These are phyloP conservation scores for Platanus orientalis DNA, from an alignment of 164 flowering plant species.

Conservation along the genomic window DNA sequence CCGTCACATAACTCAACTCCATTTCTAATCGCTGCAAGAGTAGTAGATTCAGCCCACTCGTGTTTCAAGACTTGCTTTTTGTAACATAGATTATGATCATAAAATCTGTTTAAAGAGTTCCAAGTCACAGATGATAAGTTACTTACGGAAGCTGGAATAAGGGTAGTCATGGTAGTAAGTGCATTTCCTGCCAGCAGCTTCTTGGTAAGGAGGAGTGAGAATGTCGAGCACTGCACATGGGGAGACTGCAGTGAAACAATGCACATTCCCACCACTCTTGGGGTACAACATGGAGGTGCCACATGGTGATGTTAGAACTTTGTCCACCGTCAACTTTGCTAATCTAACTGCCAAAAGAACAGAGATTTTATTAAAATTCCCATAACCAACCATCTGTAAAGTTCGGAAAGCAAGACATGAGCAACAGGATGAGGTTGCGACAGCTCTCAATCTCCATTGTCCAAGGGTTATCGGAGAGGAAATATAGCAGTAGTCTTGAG, in stretches of 20 bases:
- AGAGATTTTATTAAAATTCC: background rate
- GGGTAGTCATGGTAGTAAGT: constrained; percentile 85
- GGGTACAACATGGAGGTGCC: constrained; percentile 70
- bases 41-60: background rate
- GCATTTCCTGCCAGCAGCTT: constrained; percentile 74
- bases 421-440: background rate
- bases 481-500: no score
- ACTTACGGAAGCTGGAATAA: constrained; percentile 64
- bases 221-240: constrained; percentile 94
- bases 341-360: constrained; percentile 56
- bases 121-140: background rate
- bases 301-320: constrained; percentile 64
- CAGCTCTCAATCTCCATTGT: background rate
- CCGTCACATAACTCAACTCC: constrained; percentile 28
- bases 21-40: constrained; percentile 33
- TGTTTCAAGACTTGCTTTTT: no score
- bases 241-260: constrained; percentile 86
- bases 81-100: background rate
- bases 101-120: background rate
- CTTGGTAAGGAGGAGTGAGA: constrained; percentile 84
- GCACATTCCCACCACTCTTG: constrained; percentile 76
- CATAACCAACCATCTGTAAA: background rate
- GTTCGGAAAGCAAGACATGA: background rate
- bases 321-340: constrained; percentile 70
- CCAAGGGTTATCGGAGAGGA: background rate